Percentiles rank a stretch among this genome's conserved stretches.
Evolutionary conservation across 1,284 basidiomycete genomes (phyloP).

Genomic region (Heimioporus retisporus): DNA sequence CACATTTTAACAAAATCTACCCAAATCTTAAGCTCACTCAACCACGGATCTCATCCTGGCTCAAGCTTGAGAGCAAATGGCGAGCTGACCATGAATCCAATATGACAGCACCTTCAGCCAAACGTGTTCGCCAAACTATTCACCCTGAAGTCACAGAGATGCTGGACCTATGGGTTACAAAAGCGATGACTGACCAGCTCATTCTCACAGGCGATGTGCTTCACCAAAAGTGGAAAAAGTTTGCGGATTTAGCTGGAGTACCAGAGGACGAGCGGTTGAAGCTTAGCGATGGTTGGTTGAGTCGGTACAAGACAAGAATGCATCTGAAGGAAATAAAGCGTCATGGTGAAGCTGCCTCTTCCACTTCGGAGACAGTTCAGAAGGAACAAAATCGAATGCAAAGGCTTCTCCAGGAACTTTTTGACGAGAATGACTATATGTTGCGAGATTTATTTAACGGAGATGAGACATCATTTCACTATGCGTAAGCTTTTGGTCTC

Average conservation of each 20-base stretch:
- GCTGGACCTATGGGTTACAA: slow-evolving; percentile 16
- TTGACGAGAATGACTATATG: too few species aligned
- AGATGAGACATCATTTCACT: background rate
- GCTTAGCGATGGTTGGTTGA: slow-evolving; percentile 4
- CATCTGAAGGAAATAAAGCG: background rate
- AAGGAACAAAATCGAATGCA: too few species aligned
- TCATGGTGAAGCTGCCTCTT: slow-evolving; percentile 14
- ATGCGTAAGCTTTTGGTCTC: too few species aligned
- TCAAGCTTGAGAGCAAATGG: slow-evolving; percentile 15
- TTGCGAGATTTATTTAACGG: too few species aligned
- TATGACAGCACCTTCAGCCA: background rate
- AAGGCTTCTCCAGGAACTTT: too few species aligned
- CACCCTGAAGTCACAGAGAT: slow-evolving; percentile 12
- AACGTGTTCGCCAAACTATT: slow-evolving; percentile 5
- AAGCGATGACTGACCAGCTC: slow-evolving; percentile 10
- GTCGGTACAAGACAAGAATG: background rate
- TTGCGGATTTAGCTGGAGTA: slow-evolving; percentile 12
- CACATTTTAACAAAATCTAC: slow-evolving; percentile 15
- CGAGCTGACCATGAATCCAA: background rate
- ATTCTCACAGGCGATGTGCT: slow-evolving; percentile 2
- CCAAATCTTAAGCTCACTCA: slow-evolving; percentile 7
- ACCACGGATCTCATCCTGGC: slow-evolving; percentile 5
- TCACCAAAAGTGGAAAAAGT: slow-evolving; percentile 8
- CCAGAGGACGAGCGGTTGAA: slow-evolving; percentile 2
- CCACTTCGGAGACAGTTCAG: background rate